Conservation (phyloP, 139 green algal species). For the Chlamydomonas urium region DNA sequence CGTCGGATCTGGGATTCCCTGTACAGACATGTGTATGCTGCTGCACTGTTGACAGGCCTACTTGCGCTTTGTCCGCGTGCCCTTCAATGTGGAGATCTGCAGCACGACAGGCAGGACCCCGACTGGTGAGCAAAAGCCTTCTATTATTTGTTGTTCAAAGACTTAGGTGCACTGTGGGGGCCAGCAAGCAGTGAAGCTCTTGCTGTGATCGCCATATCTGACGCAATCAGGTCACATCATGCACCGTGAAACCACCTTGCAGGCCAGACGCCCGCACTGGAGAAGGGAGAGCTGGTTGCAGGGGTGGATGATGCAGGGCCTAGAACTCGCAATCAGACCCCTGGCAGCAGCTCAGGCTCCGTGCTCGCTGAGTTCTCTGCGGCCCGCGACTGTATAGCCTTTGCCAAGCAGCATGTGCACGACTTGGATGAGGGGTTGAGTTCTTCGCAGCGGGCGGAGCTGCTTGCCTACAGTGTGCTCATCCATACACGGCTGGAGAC, state of each 20-base stretch:
- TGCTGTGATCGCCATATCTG: too few species aligned
- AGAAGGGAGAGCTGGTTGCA: constrained; percentile 19
- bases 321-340: too few species aligned
- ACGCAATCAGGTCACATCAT: too few species aligned
- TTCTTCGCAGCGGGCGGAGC: constrained; percentile 29
- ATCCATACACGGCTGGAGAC: constrained; percentile 40
- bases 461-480: constrained; percentile 42
- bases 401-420: constrained; percentile 18
- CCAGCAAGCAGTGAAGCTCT: too few species aligned
- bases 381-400: constrained; percentile 3
- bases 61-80: background rate
- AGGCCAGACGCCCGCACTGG: constrained; percentile 28
- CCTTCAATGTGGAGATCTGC: constrained; percentile 18
- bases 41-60: constrained; percentile 11
- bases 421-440: constrained; percentile 50
- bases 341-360: background rate
- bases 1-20: too few species aligned
- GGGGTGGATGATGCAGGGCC: background rate
- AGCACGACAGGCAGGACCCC: constrained; percentile 9
- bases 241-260: background rate
- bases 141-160: background rate
- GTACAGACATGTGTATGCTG: too few species aligned
- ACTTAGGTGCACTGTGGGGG: background rate
- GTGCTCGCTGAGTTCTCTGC: constrained; percentile 20
- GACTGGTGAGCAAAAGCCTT: constrained; percentile 14